Conservation (phyloP, 2,329 filamentous ascomycete species). For the Pseudopyrenochaeta lycopersici region DNA sequence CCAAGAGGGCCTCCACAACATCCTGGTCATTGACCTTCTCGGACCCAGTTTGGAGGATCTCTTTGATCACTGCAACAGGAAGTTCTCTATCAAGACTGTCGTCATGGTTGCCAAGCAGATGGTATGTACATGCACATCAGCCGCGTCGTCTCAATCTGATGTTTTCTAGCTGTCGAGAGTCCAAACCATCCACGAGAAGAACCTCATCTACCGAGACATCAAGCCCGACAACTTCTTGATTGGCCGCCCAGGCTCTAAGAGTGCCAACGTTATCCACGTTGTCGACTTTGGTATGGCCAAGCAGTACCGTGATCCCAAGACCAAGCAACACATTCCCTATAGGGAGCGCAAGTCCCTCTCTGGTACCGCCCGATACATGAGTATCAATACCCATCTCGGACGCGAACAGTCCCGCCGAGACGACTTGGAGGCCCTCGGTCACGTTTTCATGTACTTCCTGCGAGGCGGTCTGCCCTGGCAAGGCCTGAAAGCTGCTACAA, state of each 20-base stretch:
- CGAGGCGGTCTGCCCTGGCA: conserved; percentile 73
- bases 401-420: conserved; percentile 96
- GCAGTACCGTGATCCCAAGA: conserved; percentile 98
- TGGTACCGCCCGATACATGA: conserved; percentile 98
- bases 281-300: conserved; percentile 99
- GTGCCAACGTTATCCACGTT: conserved; percentile 97
- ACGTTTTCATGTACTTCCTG: conserved; percentile 76
- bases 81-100: conserved; percentile 96
- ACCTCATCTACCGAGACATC: conserved; percentile 98
- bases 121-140: conserved; percentile 62
- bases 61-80: conserved; percentile 95
- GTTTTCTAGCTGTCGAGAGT: conserved; percentile 79
- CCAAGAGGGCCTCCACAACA: conserved; percentile 98
- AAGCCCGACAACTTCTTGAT: conserved; percentile 99
- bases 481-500: conserved; percentile 73
- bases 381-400: conserved; percentile 98
- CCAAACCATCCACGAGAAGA: conserved; percentile 96
- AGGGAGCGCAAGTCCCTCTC: conserved; percentile 96
- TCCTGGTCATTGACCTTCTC: conserved; percentile 95
- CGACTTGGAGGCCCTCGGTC: conserved; percentile 85
- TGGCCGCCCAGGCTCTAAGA: conserved; percentile 87
- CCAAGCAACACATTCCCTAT: conserved; percentile 98
- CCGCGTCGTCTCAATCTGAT: conserved; percentile 12
- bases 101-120: conserved; percentile 99
- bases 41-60: conserved; percentile 95